Evolutionary conservation across 2,329 filamentous ascomycete species (phyloP), one percentile per base, ranked within the genome.

Genomic region (Paraphaeosphaeria minitans): DNA sequence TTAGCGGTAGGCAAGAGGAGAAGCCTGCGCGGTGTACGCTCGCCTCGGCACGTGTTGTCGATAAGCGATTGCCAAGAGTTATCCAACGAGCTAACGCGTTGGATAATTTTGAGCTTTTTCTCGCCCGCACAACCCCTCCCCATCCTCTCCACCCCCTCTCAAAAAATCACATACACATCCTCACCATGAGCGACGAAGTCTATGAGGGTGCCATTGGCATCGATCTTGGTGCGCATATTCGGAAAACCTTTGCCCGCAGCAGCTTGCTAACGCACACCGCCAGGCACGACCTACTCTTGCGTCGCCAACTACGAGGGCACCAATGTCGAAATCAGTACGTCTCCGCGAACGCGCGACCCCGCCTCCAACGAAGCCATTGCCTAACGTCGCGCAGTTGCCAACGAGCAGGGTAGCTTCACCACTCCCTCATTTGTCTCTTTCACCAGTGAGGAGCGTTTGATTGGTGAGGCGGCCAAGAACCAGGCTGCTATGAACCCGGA

Each of bases 131-230:
- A 54, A 63, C 64, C 58, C 58, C 67, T 67, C 68, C n/a, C 37
- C 37, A 39, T 39, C n/a, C 67, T 72, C 66, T 60, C 67, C 69
- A 69, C 67, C 65, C 66, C 64, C 67, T 61, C 63, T 63, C 58
- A 65, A 57, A 65, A 62, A 31, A 66, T 61, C 64, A 71, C 62
- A 70, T 47, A 58, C 51, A 48, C 51, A 72, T 75, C 69, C 58
- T 63, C 78, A 92, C 83, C 79, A 97, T 97, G 94, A 89, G 92
- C 81, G 93, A 97, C 82, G 94, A 97, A 89, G 89, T 96, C 77
- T 99, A 98, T 83, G 95, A 99, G 81, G 95, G 95, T 91, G 95
- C 95, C 88, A 92, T 98, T 85, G 95, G 95, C 89, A 99, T 99
- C 85, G 95, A 99, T 89, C 88, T 99, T 85, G 95, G 94, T 96